phyloP scores from a whole-genome alignment of 495 filamentous ascomycete genomes.

The Penicillium fimorum region DNA sequence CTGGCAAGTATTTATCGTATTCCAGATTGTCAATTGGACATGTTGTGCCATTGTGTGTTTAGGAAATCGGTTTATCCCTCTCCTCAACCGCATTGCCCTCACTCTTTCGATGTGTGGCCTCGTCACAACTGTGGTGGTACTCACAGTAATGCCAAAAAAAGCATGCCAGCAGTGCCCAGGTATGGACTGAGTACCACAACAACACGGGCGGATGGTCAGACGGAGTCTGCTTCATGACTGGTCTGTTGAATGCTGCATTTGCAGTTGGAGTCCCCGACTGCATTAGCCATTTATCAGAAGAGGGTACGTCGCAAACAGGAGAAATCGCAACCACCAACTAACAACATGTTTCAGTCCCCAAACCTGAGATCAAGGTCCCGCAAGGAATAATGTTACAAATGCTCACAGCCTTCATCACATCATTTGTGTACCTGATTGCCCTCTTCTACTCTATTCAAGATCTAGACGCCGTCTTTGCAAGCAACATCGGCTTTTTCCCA shows the following conservation, averaged over 20 bases:
- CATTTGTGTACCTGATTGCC: slow-evolving; percentile 29
- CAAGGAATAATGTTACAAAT: slow-evolving; percentile 57
- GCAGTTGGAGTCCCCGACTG: slow-evolving; percentile 72
- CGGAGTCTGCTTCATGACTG: slow-evolving; percentile 69
- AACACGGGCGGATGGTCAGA: slow-evolving; percentile 61
- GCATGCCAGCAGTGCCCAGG: slow-evolving; percentile 58
- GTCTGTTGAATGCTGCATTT: slow-evolving; percentile 75
- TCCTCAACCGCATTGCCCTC: slow-evolving; percentile 61
- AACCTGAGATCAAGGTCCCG: slow-evolving; percentile 27
- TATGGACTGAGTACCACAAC: slow-evolving; percentile 63
- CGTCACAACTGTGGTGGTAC: slow-evolving; percentile 65
- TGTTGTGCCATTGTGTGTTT: slow-evolving; percentile 62
- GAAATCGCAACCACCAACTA: background rate
- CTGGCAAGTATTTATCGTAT: slow-evolving; percentile 76
- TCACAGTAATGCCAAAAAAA: slow-evolving; percentile 64
- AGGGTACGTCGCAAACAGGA: slow-evolving; percentile 33
- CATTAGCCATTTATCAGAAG: slow-evolving; percentile 72
- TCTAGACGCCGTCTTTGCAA: slow-evolving; percentile 53
- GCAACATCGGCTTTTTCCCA: slow-evolving; percentile 59
- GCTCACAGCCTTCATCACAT: slow-evolving; percentile 56
- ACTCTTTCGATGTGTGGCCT: slow-evolving; percentile 63
- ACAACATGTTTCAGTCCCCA: slow-evolving; percentile 16
- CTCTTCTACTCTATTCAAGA: slow-evolving; percentile 67
- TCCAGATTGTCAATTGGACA: slow-evolving; percentile 62
- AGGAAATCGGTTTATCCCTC: slow-evolving; percentile 61